These are phyloP conservation scores for Grosmannia clavigera DNA, from an alignment of 2,329 filamentous ascomycete genomes.

Conservation along the genomic window DNA sequence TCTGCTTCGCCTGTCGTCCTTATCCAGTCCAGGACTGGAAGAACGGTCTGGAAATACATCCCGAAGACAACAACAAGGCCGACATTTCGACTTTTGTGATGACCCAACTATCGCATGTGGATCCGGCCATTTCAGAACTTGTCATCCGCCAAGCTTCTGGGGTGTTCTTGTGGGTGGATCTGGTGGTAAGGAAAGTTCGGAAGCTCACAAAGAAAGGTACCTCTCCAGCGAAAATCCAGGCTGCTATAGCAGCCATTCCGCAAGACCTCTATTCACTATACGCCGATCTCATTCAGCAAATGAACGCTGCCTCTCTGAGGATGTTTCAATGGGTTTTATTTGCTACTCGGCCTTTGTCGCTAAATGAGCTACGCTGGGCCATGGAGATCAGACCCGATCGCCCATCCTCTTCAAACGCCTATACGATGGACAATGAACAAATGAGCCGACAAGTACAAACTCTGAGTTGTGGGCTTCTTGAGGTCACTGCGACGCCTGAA, in stretches of 20 bases:
- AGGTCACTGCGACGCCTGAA: background rate
- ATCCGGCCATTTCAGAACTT: too few relatives aligned
- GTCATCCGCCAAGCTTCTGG: background rate
- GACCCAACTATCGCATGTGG: background rate
- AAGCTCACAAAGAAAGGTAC: background rate
- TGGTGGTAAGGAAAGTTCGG: background rate
- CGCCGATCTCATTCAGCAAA: background rate
- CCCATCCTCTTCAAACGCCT: background rate
- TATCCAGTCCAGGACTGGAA: background rate
- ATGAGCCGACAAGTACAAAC: background rate
- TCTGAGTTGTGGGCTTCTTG: background rate
- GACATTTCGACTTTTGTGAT: background rate
- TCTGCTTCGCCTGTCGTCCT: background rate
- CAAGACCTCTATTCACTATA: background rate
- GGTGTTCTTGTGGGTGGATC: background rate
- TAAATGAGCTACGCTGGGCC: background rate
- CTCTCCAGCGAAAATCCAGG: background rate
- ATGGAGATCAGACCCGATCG: constrained; percentile 1
- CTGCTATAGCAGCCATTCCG: background rate
- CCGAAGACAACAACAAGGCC: background rate
- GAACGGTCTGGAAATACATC: background rate
- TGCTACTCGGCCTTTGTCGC: background rate
- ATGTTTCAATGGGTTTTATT: background rate
- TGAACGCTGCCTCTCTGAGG: background rate
- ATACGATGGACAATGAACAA: background rate